Evolutionary conservation across 768 basidiomycete genomes (phyloP), one percentile per base, ranked within the genome.

Genomic region (Boletus reticulatus): DNA sequence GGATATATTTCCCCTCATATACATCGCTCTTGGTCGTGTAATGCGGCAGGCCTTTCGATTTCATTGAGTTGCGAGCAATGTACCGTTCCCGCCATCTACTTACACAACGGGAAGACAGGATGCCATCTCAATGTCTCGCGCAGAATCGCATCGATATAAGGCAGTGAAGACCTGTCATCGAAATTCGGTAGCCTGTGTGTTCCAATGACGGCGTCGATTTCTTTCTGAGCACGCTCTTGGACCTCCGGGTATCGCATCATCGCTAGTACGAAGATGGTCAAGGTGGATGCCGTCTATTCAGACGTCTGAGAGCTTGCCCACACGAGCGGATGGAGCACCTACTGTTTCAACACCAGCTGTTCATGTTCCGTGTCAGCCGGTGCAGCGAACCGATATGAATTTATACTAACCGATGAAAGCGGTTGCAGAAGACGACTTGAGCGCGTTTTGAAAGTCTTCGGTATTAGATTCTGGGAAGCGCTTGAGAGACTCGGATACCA

Each of bases 41-140:
- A 54, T 70, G 69, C 0, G 69, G 71, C 27, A 70, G 20, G 19
- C 71, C 69, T 72, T 52, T 48, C 19, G 20, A 44, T 39, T n/a
- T 10, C 11, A 32, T 38, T 53, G 45, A 50, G 34, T 41, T 11
- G 17, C 19, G 34, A 39, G 37, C 31, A 10, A 44, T 34, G 14
- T 7, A n/a, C 31, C 34, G n/a, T 32, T 38, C 20, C 6, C 32
- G 24, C 16, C 16, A 29, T 45, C 32, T 43, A 49, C 64, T 53
- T 48, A 60, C 69, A 71, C 51, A 70, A 51, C 6, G 69, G 69
- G 56, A 72, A 67, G 10, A 70, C 71, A 6, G 69, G 69, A 43
- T 72, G 67, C 69, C 69, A 70, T 46, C 69, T 69, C 45, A 71
- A 36, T 17, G 68, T 72, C 62, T 73, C 74, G 36, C 73, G 73